These are phyloP conservation scores for Zymoseptoria crescenta DNA, from an alignment of 2,329 filamentous ascomycete genomes.

Conservation along the genomic window DNA sequence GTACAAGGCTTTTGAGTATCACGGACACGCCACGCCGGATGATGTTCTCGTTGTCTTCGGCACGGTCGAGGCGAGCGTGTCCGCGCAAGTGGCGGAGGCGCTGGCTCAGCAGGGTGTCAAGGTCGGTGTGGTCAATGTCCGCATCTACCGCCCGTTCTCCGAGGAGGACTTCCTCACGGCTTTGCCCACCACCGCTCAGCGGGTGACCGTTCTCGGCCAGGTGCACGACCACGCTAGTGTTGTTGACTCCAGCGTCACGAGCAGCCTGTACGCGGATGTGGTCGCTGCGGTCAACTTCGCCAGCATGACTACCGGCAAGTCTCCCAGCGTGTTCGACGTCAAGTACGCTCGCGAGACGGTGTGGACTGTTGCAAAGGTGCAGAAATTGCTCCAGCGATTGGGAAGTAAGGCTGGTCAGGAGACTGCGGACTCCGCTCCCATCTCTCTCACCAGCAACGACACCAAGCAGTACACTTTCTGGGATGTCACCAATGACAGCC, in stretches of 20 bases:
- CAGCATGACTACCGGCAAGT: conserved; percentile 50
- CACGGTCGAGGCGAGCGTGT: conserved; percentile 79
- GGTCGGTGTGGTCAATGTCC: conserved; percentile 83
- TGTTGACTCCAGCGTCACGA: conserved; percentile 67
- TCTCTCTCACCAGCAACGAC: conserved; percentile 41
- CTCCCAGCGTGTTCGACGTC: conserved; percentile 65
- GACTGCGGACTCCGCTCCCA: conserved; percentile 30
- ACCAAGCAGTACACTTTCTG: conserved; percentile 88
- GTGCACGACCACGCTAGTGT: conserved; percentile 67
- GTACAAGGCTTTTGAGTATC: conserved; percentile 90
- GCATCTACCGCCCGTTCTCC: conserved; percentile 88
- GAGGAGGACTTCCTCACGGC: conserved; percentile 86
- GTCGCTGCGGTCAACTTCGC: conserved; percentile 77
- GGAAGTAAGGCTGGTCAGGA: conserved; percentile 34
- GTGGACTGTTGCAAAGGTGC: conserved; percentile 52
- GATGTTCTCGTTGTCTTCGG: conserved; percentile 87
- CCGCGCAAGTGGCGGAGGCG: conserved; percentile 68
- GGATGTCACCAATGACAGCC: conserved; percentile 68
- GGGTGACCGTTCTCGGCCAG: conserved; percentile 81
- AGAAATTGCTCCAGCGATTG: conserved; percentile 41
- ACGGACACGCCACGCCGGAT: conserved; percentile 71
- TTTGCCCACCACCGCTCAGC: conserved; percentile 66
- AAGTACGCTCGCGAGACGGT: conserved; percentile 75
- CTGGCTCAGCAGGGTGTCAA: conserved; percentile 65
- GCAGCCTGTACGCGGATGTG: conserved; percentile 86